Percentiles rank a stretch among this genome's conserved stretches.
Evolutionary conservation across 2,329 filamentous ascomycete genomes (phyloP).

Genomic region (Malbranchea zuffiana): DNA sequence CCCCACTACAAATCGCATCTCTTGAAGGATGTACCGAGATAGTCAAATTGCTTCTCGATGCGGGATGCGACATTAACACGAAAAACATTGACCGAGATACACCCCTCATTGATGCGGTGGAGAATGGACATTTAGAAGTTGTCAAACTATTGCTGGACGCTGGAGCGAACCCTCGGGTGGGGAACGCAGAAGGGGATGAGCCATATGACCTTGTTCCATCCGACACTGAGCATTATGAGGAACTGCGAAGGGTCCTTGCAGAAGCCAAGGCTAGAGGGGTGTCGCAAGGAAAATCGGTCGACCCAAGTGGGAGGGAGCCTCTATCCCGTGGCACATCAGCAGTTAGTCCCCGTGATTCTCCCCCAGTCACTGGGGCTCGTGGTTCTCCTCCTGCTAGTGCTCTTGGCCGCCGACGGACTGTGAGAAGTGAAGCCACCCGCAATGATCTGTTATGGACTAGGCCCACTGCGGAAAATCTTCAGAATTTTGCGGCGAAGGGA

Average conservation of each 20-base stretch:
- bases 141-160: slow-evolving; percentile 73
- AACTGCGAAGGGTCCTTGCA: slow-evolving; percentile 60
- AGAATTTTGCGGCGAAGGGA: slow-evolving; percentile 40
- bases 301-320: slow-evolving; percentile 30
- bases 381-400: slow-evolving; percentile 25
- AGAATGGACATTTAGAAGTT: slow-evolving; percentile 85
- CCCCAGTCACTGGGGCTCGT: slow-evolving; percentile 27
- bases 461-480: slow-evolving; percentile 40
- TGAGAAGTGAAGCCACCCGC: slow-evolving; percentile 39
- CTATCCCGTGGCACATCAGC: slow-evolving; percentile 35
- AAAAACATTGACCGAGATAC: slow-evolving; percentile 77
- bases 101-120: slow-evolving; percentile 87
- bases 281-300: slow-evolving; percentile 34
- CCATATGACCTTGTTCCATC: slow-evolving; percentile 73
- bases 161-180: slow-evolving; percentile 81
- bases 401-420: slow-evolving; percentile 34
- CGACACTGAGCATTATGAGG: slow-evolving; percentile 64
- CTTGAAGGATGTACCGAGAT: slow-evolving; percentile 79
- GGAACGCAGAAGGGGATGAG: slow-evolving; percentile 86
- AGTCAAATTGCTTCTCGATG: slow-evolving; percentile 73
- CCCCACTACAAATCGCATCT: slow-evolving; percentile 84
- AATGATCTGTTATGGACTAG: slow-evolving; percentile 43
- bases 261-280: slow-evolving; percentile 51
- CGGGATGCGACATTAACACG: slow-evolving; percentile 73
- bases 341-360: slow-evolving; percentile 37